Conservation (phyloP, 495 filamentous ascomycete species). For the Hyaloscypha variabilis region DNA sequence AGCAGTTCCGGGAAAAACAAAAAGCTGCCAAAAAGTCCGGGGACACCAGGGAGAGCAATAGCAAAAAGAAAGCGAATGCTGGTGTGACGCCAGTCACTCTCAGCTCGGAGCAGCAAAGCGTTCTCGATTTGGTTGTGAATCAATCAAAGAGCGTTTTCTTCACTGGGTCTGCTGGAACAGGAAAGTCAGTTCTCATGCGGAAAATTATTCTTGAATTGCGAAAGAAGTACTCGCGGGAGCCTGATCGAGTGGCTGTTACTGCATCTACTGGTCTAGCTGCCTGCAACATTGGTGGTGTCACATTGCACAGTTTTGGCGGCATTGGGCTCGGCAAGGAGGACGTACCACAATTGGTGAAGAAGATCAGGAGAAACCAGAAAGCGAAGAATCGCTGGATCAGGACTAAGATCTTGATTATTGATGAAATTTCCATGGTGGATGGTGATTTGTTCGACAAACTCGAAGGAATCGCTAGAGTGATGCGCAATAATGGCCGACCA, state of each 20-base stretch:
- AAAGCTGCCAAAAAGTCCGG: constrained; percentile 50
- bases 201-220: constrained; percentile 83
- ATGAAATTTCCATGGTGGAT: constrained; percentile 99
- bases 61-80: constrained; percentile 35
- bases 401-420: constrained; percentile 84
- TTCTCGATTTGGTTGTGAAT: constrained; percentile 79
- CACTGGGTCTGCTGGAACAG: constrained; percentile 95
- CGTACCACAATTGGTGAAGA: constrained; percentile 80
- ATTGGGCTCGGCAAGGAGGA: constrained; percentile 94
- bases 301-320: constrained; percentile 92
- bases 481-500: constrained; percentile 84
- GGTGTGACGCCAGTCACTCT: constrained; percentile 56
- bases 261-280: constrained; percentile 95
- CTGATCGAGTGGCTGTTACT: constrained; percentile 86
- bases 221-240: constrained; percentile 70
- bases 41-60: constrained; percentile 38
- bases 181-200: constrained; percentile 94
- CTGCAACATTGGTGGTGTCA: constrained; percentile 95
- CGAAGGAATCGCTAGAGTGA: constrained; percentile 78
- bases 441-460: constrained; percentile 97
- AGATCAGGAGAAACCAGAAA: constrained; percentile 87
- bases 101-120: constrained; percentile 82
- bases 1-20: constrained; percentile 68
- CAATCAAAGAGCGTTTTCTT: constrained; percentile 90
- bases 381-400: constrained; percentile 85